phyloP scores from a whole-genome alignment of 192 early-diverging fungal genomes.

The Coemansia furcata region DNA sequence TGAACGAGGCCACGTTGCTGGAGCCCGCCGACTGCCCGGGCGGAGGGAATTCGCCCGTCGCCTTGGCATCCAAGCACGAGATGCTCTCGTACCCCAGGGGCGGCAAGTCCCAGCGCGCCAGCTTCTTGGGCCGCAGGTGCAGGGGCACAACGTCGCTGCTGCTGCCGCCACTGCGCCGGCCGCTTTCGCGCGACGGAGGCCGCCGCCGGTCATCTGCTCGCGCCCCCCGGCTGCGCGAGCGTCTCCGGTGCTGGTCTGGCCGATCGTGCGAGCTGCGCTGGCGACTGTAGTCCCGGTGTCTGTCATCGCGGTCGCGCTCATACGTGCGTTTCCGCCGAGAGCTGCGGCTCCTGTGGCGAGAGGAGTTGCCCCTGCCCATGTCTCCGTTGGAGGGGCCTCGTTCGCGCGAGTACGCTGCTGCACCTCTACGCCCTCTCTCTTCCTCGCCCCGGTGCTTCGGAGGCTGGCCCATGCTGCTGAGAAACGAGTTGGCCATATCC shows the following conservation, averaged over 20 bases:
- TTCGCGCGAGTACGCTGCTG: slow-evolving; percentile 3
- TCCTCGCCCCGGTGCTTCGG: slow-evolving; percentile 2
- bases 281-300: slow-evolving; percentile 53
- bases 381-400: slow-evolving; percentile 1
- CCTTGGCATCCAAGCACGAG: slow-evolving; percentile 83
- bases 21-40: slow-evolving; percentile 38
- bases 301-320: slow-evolving; percentile 53
- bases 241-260: slow-evolving; percentile 46
- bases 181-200: slow-evolving; percentile 38
- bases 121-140: slow-evolving; percentile 71
- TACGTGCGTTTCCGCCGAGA: slow-evolving; percentile 52
- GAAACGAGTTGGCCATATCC: slow-evolving; percentile 31
- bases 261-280: slow-evolving; percentile 26
- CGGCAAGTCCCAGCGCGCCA: slow-evolving; percentile 90
- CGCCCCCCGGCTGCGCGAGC: slow-evolving; percentile 47
- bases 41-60: slow-evolving; percentile 62
- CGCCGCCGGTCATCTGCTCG: slow-evolving; percentile 15
- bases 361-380: slow-evolving; percentile 17
- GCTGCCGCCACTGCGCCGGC: slow-evolving; percentile 32
- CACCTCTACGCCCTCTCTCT: background rate
- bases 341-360: slow-evolving; percentile 44
- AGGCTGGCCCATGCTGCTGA: slow-evolving; percentile 37
- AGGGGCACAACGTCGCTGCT: slow-evolving; percentile 62
- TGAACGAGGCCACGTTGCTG: slow-evolving; percentile 48
- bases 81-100: slow-evolving; percentile 88